Percentiles rank a stretch among this genome's conserved stretches.
Conservation (phyloP, 805 yeast genomes). For the Candida silvatica region DNA sequence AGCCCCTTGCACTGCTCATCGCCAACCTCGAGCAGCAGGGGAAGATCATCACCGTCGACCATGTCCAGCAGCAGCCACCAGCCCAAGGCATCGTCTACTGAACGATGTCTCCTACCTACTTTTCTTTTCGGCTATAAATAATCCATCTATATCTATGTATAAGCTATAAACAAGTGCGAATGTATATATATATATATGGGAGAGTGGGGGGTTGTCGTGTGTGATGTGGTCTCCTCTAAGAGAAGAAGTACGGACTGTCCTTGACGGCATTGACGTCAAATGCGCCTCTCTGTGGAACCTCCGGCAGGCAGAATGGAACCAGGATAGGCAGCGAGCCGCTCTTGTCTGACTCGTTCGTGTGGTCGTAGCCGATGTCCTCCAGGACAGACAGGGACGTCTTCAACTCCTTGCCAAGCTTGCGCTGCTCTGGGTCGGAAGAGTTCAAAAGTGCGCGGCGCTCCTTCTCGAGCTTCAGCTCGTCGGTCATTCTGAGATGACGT, state of each 20-base stretch:
- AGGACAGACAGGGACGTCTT: conserved; percentile 64
- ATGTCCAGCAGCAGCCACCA: conserved; percentile 3
- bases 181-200: background rate
- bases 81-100: background rate
- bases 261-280: conserved; percentile 70
- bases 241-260: conserved; percentile 75
- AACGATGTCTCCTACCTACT: background rate
- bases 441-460: conserved; percentile 46
- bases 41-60: conserved; percentile 38
- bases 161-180: background rate
- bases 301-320: conserved; percentile 64
- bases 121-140: too few relatives aligned
- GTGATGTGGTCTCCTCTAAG: conserved; percentile 12
- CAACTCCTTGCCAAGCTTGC: conserved; percentile 43
- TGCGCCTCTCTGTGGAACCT: conserved; percentile 70
- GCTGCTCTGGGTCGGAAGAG: conserved; percentile 42
- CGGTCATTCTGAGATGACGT: conserved; percentile 52
- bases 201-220: too few relatives aligned
- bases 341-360: conserved; percentile 11
- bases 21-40: conserved; percentile 81
- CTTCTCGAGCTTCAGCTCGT: conserved; percentile 67
- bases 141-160: background rate
- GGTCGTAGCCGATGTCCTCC: conserved; percentile 18
- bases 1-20: conserved; percentile 69
- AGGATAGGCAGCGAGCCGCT: conserved; percentile 32